Conservation (phyloP, 441 rosid genomes). For the Mallotus japonicus region DNA sequence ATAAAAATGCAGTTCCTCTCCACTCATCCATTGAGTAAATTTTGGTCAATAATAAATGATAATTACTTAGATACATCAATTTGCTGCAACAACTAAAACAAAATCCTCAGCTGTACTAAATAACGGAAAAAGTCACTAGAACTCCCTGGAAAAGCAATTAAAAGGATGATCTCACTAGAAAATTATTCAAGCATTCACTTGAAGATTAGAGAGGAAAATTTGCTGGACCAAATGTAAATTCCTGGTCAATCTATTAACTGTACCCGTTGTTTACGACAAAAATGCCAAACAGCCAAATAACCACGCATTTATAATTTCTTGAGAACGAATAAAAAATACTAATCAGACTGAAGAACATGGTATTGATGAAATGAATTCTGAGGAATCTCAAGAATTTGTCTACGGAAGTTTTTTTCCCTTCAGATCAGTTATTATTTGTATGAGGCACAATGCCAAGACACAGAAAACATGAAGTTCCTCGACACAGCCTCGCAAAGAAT, state of each 20-base stretch:
- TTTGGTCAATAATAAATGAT: too few relatives aligned
- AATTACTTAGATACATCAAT: too few relatives aligned
- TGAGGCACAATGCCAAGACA: not conserved
- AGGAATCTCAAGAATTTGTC: not conserved
- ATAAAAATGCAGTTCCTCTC: too few relatives aligned
- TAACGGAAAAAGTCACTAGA: too few relatives aligned
- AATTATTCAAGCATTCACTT: not conserved
- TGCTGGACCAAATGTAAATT: not conserved
- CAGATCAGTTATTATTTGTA: not conserved
- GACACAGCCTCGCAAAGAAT: not conserved
- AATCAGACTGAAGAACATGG: not conserved
- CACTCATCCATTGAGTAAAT: too few relatives aligned
- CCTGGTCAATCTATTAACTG: not conserved
- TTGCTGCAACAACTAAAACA: too few relatives aligned
- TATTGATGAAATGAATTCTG: not conserved
- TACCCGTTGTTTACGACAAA: too few relatives aligned
- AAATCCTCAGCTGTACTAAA: not conserved
- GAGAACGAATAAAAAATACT: too few relatives aligned
- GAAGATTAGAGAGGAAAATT: not conserved
- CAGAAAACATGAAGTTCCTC: not conserved
- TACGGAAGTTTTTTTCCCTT: not conserved
- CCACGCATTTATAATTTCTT: not conserved
- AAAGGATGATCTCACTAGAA: not conserved
- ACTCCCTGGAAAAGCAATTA: not conserved
- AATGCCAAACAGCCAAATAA: too few relatives aligned